Evolutionary conservation across 768 basidiomycete species (phyloP).

Genomic region (Multifurca ochricompacta): DNA sequence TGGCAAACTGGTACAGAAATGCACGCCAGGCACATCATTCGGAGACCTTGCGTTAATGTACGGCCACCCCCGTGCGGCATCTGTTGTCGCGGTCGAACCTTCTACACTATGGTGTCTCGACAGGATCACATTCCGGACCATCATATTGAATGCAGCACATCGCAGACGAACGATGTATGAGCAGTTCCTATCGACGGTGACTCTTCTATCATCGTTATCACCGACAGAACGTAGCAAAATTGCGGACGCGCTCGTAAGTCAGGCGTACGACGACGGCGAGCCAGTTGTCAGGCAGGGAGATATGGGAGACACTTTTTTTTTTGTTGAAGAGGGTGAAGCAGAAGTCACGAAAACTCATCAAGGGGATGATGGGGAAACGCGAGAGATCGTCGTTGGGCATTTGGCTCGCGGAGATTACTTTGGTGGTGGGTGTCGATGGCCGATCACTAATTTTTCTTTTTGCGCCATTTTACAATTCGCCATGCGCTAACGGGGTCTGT

Average conservation of each 20-base stretch:
- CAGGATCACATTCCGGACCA: conserved; percentile 96
- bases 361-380: conserved; percentile 47
- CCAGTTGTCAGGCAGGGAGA: conserved; percentile 90
- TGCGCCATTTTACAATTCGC: too few relatives aligned
- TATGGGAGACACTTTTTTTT: conserved; percentile 95
- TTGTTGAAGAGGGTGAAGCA: conserved; percentile 92
- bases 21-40: conserved; percentile 78
- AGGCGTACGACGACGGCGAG: conserved; percentile 74
- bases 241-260: conserved; percentile 87
- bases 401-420: conserved; percentile 95
- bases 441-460: background rate
- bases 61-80: conserved; percentile 91
- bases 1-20: conserved; percentile 79
- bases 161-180: conserved; percentile 94
- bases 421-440: conserved; percentile 63
- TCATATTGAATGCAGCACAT: conserved; percentile 89
- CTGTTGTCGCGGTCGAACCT: conserved; percentile 75
- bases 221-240: conserved; percentile 92
- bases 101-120: conserved; percentile 93
- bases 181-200: conserved; percentile 86
- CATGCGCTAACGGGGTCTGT: conserved; percentile 10
- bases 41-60: conserved; percentile 99
- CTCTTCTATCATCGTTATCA: conserved; percentile 78
- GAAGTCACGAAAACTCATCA: conserved; percentile 70
- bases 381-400: conserved; percentile 64